These are phyloP conservation scores for Rhizophagus sp. DNA, from an alignment of 192 early-diverging fungal genomes.

Conservation along the genomic window DNA sequence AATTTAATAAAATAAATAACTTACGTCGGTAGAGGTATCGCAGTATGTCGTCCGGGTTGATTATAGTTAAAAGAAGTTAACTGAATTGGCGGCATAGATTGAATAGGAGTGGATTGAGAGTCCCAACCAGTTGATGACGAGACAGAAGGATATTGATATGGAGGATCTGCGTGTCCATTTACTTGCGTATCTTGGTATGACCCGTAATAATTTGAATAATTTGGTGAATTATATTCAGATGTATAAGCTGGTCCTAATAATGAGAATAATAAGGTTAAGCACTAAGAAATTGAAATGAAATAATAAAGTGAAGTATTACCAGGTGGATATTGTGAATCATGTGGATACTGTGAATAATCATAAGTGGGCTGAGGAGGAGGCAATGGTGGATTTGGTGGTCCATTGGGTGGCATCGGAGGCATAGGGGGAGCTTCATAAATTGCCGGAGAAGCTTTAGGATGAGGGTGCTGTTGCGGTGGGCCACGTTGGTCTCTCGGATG, in stretches of 20 bases:
- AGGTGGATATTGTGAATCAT: slow-evolving; percentile 20
- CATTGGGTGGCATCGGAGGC: slow-evolving; percentile 27
- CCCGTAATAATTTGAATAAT: slow-evolving; percentile 35
- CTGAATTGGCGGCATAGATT: slow-evolving; percentile 30
- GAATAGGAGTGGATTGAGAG: slow-evolving; percentile 24
- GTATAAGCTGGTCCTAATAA: slow-evolving; percentile 11
- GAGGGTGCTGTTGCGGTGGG: slow-evolving; percentile 29
- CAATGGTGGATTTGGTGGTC: slow-evolving; percentile 36
- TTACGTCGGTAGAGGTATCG: slow-evolving; percentile 55
- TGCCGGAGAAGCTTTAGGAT: slow-evolving; percentile 38
- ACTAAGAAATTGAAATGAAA: background rate
- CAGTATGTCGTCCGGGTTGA: slow-evolving; percentile 49
- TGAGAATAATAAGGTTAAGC: background rate
- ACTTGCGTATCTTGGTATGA: slow-evolving; percentile 35
- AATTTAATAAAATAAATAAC: background rate
- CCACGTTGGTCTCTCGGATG: slow-evolving; percentile 35
- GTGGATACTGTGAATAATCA: slow-evolving; percentile 34
- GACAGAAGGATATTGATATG: slow-evolving; percentile 35
- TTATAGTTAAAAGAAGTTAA: slow-evolving; percentile 41
- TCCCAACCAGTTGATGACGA: slow-evolving; percentile 35
- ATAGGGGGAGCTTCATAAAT: slow-evolving; percentile 40
- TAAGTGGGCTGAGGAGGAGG: slow-evolving; percentile 36
- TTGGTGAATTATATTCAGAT: slow-evolving; percentile 36
- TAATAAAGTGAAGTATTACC: slow-evolving; percentile 8
- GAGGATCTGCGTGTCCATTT: slow-evolving; percentile 22